Conservation (phyloP, 768 basidiomycete genomes). For the Hericium alpestre region DNA sequence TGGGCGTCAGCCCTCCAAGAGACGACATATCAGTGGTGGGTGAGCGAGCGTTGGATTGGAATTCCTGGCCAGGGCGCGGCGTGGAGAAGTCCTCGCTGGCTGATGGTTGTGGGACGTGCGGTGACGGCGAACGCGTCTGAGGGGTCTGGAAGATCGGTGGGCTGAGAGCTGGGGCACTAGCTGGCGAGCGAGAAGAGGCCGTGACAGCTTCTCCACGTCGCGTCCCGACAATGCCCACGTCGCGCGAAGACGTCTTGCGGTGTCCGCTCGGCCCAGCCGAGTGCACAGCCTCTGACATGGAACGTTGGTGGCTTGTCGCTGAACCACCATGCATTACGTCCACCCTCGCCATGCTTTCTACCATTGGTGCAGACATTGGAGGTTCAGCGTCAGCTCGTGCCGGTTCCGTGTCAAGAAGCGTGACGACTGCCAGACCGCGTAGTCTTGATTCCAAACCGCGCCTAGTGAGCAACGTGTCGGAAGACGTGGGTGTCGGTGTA, state of each 20-base stretch:
- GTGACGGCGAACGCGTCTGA: slow-evolving; percentile 22
- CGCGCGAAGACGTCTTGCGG: slow-evolving; percentile 33
- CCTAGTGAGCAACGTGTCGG: neutral
- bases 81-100: slow-evolving; percentile 12
- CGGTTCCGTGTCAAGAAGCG: too few relatives aligned
- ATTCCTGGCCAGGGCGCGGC: too few relatives aligned
- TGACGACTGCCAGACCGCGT: too few relatives aligned
- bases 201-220: slow-evolving; percentile 17
- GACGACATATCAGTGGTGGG: slow-evolving; percentile 10
- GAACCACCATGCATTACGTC: neutral
- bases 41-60: neutral
- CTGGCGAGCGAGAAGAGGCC: neutral
- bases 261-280: slow-evolving; percentile 20
- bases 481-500: slow-evolving; percentile 1
- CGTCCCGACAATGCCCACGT: slow-evolving; percentile 43
- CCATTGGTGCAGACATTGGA: neutral
- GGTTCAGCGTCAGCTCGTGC: too few relatives aligned
- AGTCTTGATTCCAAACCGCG: neutral
- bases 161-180: slow-evolving; percentile 14
- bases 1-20: too few relatives aligned
- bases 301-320: slow-evolving; percentile 30
- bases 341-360: neutral
- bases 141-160: slow-evolving; percentile 30
- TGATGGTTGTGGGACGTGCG: slow-evolving; percentile 1
- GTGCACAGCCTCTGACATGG: slow-evolving; percentile 36